phyloP scores from a whole-genome alignment of 1,284 basidiomycete species.

The Peniophora sp. region DNA sequence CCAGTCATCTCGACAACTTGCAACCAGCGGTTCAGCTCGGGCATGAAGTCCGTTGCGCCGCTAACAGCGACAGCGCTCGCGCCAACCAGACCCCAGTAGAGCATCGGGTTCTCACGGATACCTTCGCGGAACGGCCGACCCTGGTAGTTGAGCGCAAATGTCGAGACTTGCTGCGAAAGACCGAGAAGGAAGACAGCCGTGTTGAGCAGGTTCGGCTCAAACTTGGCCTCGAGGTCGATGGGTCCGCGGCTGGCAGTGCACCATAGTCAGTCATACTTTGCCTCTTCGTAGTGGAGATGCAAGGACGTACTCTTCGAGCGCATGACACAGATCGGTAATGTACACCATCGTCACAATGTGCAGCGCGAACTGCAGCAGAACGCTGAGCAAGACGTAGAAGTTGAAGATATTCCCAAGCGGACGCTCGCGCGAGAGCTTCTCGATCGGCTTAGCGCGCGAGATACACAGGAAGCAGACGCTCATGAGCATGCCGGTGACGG shows the following conservation, averaged over 20 bases:
- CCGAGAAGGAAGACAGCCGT: constrained; percentile 92
- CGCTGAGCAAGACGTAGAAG: constrained; percentile 85
- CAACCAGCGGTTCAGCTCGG: constrained; percentile 94
- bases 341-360: constrained; percentile 87
- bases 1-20: constrained; percentile 91
- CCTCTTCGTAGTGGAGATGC: not conserved
- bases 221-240: constrained; percentile 91
- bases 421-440: constrained; percentile 85
- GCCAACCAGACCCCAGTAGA: constrained; percentile 88
- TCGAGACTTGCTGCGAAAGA: constrained; percentile 92
- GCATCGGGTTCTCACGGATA: constrained; percentile 84
- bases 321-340: constrained; percentile 79
- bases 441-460: constrained; percentile 92
- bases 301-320: constrained; percentile 64
- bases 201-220: constrained; percentile 88
- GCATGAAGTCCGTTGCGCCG: constrained; percentile 90
- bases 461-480: constrained; percentile 96
- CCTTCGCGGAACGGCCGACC: constrained; percentile 95
- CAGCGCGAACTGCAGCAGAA: constrained; percentile 85
- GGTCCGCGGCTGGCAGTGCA: constrained; percentile 63
- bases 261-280: constrained; percentile 6
- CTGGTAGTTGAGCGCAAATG: constrained; percentile 96
- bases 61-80: constrained; percentile 86
- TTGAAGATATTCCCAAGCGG: constrained; percentile 95
- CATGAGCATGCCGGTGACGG: constrained; percentile 92